Evolutionary conservation across 305 asterid species (phyloP), one percentile per base, ranked within the genome.

Genomic region (Petunia hybrid): DNA sequence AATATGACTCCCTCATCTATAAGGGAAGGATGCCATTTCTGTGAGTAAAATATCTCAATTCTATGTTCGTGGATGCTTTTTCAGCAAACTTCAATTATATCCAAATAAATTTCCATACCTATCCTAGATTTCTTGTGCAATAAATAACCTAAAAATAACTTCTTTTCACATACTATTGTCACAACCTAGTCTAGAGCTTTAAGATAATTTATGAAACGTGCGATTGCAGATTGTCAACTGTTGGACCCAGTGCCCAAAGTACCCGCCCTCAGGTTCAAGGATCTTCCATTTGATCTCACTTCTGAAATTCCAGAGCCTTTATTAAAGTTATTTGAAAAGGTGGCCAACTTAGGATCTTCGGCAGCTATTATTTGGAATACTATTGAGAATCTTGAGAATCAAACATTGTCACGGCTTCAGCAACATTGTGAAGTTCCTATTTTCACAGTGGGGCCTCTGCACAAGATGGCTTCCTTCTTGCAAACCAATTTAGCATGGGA

Each of bases 381-480:
- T 5, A 14, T 16, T 5, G 83, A 78, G 22, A 14, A 43, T 31
- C 82, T 84, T 6, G 87, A 81, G 77, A 63, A 62, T 14, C 42
- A 8, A 4, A 16, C 65, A 4, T 10, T 80, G 22, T 73, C 77
- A 35, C 6, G 36, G 55, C 69, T 82, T 74, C 76, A 75, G 4
- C 69, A 79, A 60, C 55, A 41, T 53, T 40, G 36, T 75, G 55
- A 66, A 8, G 57, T 85, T 53, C 81, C 83, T 5, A 48, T 80
- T 78, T 83, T 85, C 42, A 55, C 80, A 40, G 22, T 85, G 16
- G 87, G 85, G 2, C 82, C 82, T 39, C 42, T 85, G 1, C 82
- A 82, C 59, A 85, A 85, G 41, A 45, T 39, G 39, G 69, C 76
- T 8, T 39, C 85, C 31, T 43, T 81, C 10, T 61, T 41, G 3